Percentiles rank a stretch among this genome's conserved stretches.
These are phyloP conservation scores for Kuraishia borneana DNA, from an alignment of 805 yeast genomes.

Conservation along the genomic window DNA sequence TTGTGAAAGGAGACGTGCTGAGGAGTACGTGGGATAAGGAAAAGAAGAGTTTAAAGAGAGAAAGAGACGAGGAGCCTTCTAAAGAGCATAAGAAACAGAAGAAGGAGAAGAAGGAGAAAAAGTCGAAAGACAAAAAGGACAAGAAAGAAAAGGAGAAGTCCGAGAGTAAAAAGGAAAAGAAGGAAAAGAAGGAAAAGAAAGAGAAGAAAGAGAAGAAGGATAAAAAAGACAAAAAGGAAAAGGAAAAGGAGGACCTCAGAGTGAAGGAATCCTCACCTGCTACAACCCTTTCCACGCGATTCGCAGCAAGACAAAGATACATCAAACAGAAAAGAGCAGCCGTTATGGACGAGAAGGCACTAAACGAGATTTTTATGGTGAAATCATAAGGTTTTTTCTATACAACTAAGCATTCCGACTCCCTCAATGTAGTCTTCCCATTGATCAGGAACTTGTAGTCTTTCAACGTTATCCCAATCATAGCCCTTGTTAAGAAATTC, in stretches of 20 bases:
- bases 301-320: constrained; percentile 76
- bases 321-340: constrained; percentile 88
- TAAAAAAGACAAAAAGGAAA: constrained; percentile 16
- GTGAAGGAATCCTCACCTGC: constrained; percentile 17
- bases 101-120: constrained; percentile 15
- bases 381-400: constrained; percentile 19
- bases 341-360: constrained; percentile 77
- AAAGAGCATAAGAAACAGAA: constrained; percentile 17
- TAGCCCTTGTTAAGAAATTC: constrained; percentile 34
- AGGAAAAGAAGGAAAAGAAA: constrained; percentile 17
- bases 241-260: constrained; percentile 21
- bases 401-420: constrained; percentile 36
- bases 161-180: constrained; percentile 18
- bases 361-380: constrained; percentile 90
- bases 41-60: constrained; percentile 21
- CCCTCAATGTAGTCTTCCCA: constrained; percentile 44
- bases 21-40: constrained; percentile 76
- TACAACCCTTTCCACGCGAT: constrained; percentile 35
- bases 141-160: constrained; percentile 20
- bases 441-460: constrained; percentile 23
- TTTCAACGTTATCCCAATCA: constrained; percentile 37
- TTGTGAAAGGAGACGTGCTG: constrained; percentile 76
- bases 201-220: constrained; percentile 17
- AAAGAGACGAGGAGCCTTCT: constrained; percentile 14
- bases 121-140: constrained; percentile 13